A percentile compares a stretch with the other conserved stretches of the same genome.
phyloP scores from a whole-genome alignment of 2,329 filamentous ascomycete species.

The Zalaria obscura region DNA sequence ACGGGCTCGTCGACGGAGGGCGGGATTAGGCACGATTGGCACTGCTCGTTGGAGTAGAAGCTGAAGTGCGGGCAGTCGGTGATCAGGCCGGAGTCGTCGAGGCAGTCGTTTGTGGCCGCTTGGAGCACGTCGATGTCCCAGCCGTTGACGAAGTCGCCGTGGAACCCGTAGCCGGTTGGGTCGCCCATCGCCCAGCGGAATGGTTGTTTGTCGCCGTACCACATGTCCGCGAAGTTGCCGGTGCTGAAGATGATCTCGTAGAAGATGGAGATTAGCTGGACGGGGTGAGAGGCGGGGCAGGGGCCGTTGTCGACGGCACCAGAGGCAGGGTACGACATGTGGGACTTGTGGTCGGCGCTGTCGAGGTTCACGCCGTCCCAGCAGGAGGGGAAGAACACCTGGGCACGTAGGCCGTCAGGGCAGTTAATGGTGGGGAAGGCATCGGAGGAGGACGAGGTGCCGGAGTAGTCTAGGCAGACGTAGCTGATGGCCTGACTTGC shows the following conservation, averaged over 20 bases:
- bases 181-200: constrained; percentile 36
- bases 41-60: constrained; percentile 12
- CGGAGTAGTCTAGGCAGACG: constrained; percentile 38
- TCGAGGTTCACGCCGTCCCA: constrained; percentile 49
- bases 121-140: constrained; percentile 28
- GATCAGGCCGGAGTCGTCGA: constrained; percentile 17
- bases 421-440: constrained; percentile 58
- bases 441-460: constrained; percentile 29
- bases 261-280: constrained; percentile 26
- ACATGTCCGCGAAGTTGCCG: constrained; percentile 18
- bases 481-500: constrained; percentile 40
- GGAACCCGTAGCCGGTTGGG: constrained; percentile 37
- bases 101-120: constrained; percentile 21
- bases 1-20: constrained; percentile 16
- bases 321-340: constrained; percentile 47
- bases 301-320: constrained; percentile 23
- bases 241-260: constrained; percentile 23
- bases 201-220: constrained; percentile 18
- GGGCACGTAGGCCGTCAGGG: constrained; percentile 46
- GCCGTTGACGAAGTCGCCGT: constrained; percentile 40
- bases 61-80: constrained; percentile 18
- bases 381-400: constrained; percentile 59
- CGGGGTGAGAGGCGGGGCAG: constrained; percentile 24
- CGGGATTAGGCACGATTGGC: constrained; percentile 16
- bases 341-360: constrained; percentile 45